phyloP scores from a whole-genome alignment of 257 asterid species.

The Marsdenia floribunda region DNA sequence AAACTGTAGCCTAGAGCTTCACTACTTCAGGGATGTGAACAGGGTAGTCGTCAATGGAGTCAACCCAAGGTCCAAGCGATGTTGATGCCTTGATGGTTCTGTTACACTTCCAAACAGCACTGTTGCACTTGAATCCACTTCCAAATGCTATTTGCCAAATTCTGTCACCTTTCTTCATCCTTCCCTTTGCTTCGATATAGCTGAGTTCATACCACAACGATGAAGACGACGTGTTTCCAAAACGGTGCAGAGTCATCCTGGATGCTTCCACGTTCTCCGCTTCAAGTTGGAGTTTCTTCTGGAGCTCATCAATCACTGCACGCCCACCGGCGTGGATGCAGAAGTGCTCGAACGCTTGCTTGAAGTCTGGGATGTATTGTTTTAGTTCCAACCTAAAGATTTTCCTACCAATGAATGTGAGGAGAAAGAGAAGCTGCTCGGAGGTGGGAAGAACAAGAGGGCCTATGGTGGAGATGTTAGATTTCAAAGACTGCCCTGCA shows the following conservation, averaged over 20 bases:
- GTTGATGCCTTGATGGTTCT: slow-evolving; percentile 37
- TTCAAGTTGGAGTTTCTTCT: slow-evolving; percentile 45
- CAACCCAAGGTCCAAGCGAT: slow-evolving; percentile 48
- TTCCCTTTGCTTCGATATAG: slow-evolving; percentile 54
- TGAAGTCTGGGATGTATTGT: slow-evolving; percentile 56
- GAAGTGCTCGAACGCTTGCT: slow-evolving; percentile 54
- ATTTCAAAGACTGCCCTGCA: slow-evolving; percentile 49
- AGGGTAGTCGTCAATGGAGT: slow-evolving; percentile 44
- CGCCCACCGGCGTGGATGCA: slow-evolving; percentile 61
- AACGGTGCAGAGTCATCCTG: slow-evolving; percentile 49
- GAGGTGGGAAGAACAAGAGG: slow-evolving; percentile 52
- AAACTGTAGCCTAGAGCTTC: slow-evolving; percentile 29
- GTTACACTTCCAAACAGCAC: slow-evolving; percentile 64
- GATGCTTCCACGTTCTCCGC: slow-evolving; percentile 57
- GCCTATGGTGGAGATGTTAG: slow-evolving; percentile 53
- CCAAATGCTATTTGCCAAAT: slow-evolving; percentile 62
- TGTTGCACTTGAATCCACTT: slow-evolving; percentile 60
- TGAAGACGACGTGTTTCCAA: slow-evolving; percentile 56
- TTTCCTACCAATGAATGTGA: slow-evolving; percentile 49
- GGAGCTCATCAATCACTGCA: slow-evolving; percentile 61
- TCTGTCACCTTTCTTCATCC: slow-evolving; percentile 52
- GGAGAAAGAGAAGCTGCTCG: slow-evolving; percentile 49
- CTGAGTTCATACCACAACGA: slow-evolving; percentile 53
- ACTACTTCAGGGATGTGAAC: slow-evolving; percentile 56
- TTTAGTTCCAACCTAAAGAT: slow-evolving; percentile 45